phyloP scores from a whole-genome alignment of 495 filamentous ascomycete species.

The Aspergillus sclerotiicarbonarius region DNA sequence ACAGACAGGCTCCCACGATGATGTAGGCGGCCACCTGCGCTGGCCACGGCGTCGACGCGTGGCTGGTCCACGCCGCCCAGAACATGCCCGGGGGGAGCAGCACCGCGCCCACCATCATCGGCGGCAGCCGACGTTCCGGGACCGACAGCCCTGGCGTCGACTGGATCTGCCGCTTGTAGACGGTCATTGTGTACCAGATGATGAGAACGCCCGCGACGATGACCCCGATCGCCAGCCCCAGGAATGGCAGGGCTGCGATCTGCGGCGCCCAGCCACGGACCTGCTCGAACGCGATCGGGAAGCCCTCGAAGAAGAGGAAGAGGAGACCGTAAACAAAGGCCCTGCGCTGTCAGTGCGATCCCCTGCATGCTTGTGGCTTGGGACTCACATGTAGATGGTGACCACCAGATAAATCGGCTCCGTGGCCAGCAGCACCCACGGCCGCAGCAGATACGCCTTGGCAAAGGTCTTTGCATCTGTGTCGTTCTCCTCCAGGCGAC shows the following conservation, averaged over 20 bases:
- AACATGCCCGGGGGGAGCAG: background rate
- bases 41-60: background rate
- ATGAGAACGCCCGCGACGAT: background rate
- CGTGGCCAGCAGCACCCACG: slow-evolving; percentile 59
- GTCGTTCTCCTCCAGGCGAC: slow-evolving; percentile 34
- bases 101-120: background rate
- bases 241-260: background rate
- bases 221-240: background rate
- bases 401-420: slow-evolving; percentile 58
- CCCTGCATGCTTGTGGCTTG: background rate
- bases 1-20: background rate
- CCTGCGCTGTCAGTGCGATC: background rate
- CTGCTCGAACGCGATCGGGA: slow-evolving; percentile 51
- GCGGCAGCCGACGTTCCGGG: background rate
- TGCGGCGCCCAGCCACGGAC: slow-evolving; percentile 44
- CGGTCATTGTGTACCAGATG: background rate
- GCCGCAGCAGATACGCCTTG: slow-evolving; percentile 33
- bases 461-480: slow-evolving; percentile 33
- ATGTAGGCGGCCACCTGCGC: background rate
- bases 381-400: slow-evolving; percentile 65
- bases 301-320: slow-evolving; percentile 59
- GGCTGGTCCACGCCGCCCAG: background rate
- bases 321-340: slow-evolving; percentile 59
- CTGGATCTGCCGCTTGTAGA: background rate
- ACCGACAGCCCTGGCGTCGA: background rate